A percentile compares a stretch with the other conserved stretches of the same genome.
phyloP scores from a whole-genome alignment of 2,329 filamentous ascomycete species.

The Raffaelea ambrosiae region DNA sequence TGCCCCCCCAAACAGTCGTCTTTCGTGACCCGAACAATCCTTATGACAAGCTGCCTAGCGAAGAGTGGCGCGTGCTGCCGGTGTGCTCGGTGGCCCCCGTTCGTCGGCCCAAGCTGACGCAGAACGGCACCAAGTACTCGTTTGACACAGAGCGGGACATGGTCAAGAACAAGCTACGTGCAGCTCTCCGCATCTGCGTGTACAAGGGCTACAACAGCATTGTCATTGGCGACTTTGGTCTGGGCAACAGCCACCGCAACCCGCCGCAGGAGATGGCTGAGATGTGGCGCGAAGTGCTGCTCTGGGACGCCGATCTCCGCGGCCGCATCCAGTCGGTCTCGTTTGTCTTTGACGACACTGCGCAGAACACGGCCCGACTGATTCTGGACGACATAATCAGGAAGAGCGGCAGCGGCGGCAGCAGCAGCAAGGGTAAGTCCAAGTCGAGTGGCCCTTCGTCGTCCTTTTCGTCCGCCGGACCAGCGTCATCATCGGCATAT shows the following conservation, averaged over 20 bases:
- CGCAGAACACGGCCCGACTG: constrained; percentile 42
- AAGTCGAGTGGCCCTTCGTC: constrained; percentile 17
- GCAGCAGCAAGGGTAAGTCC: constrained; percentile 22
- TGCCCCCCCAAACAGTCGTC: constrained; percentile 41
- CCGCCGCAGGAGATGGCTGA: constrained; percentile 56
- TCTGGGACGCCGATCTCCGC: constrained; percentile 53
- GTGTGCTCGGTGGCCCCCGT: constrained; percentile 68
- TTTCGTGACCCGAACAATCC: constrained; percentile 62
- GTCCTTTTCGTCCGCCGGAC: constrained; percentile 10
- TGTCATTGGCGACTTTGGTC: constrained; percentile 56
- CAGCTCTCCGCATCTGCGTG: constrained; percentile 61
- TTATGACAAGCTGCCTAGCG: constrained; percentile 47
- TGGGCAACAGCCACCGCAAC: constrained; percentile 56
- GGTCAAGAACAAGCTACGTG: constrained; percentile 64
- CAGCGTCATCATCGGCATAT: not conserved
- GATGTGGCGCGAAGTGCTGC: constrained; percentile 56
- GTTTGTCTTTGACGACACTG: constrained; percentile 55
- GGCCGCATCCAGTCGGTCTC: constrained; percentile 54
- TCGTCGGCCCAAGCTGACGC: constrained; percentile 64
- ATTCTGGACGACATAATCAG: constrained; percentile 48
- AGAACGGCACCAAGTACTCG: constrained; percentile 58
- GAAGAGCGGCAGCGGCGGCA: constrained; percentile 26
- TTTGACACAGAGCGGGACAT: constrained; percentile 64
- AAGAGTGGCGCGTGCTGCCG: constrained; percentile 50
- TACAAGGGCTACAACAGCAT: constrained; percentile 48